phyloP scores from a whole-genome alignment of 2,329 filamentous ascomycete genomes.

The Lasiodiplodia sp. region DNA sequence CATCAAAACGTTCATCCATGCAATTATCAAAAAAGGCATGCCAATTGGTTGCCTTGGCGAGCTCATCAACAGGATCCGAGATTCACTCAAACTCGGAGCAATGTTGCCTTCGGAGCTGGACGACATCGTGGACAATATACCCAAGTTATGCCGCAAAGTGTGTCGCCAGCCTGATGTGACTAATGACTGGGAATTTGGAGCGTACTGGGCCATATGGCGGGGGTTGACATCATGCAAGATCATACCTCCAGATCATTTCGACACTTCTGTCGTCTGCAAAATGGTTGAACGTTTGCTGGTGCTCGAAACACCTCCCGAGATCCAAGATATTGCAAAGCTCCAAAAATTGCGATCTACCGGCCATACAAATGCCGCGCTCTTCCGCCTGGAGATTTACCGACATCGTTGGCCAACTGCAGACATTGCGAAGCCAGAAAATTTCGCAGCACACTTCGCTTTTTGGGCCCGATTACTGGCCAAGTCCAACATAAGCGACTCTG shows the following conservation, averaged over 20 bases:
- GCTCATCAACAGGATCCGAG: neutral
- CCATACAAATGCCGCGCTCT: slow-evolving; percentile 2
- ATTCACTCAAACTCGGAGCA: slow-evolving; percentile 11
- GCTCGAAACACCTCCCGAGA: neutral
- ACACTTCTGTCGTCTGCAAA: neutral
- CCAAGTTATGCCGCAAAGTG: neutral
- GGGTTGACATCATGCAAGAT: slow-evolving; percentile 8
- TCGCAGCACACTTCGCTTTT: neutral
- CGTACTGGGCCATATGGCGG: slow-evolving; percentile 24
- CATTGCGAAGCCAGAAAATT: neutral
- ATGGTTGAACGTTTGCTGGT: neutral
- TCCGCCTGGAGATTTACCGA: slow-evolving; percentile 13
- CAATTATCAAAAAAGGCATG: neutral
- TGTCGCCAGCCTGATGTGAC: neutral
- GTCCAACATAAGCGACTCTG: neutral
- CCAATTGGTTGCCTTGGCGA: neutral
- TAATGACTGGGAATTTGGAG: slow-evolving; percentile 5
- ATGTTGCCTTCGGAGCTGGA: slow-evolving; percentile 8
- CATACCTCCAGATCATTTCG: neutral
- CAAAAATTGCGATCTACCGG: neutral
- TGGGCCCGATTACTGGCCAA: slow-evolving; percentile 1
- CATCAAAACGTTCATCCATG: neutral
- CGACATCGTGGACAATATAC: slow-evolving; percentile 5
- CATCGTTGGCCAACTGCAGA: slow-evolving; percentile 1
- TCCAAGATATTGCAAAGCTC: neutral